Conservation (phyloP, 345 rosid genomes). For the Mangifera indica region DNA sequence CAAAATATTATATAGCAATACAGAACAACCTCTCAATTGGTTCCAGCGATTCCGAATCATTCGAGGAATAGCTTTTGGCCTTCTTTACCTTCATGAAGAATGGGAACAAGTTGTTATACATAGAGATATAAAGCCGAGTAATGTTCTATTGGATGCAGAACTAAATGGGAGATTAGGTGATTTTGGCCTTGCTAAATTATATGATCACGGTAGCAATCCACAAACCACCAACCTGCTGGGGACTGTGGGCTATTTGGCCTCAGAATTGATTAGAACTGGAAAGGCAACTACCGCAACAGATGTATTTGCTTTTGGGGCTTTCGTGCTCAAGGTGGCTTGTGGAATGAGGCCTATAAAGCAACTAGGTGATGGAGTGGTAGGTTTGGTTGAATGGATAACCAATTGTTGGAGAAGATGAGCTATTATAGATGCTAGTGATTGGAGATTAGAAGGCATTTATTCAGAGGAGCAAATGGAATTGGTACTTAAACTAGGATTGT, state of each 20-base stretch:
- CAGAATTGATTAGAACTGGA: slow-evolving; percentile 42
- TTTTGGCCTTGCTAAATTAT: slow-evolving; percentile 33
- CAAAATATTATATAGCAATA: slow-evolving; percentile 28
- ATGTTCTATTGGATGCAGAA: slow-evolving; percentile 35
- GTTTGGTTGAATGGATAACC: slow-evolving; percentile 36
- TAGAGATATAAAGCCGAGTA: slow-evolving; percentile 55
- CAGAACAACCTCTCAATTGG: slow-evolving; percentile 37
- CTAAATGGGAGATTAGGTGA: slow-evolving; percentile 29
- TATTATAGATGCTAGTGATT: slow-evolving; percentile 31
- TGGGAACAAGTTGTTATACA: slow-evolving; percentile 56
- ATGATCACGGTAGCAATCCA: slow-evolving; percentile 29
- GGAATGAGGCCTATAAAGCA: slow-evolving; percentile 45
- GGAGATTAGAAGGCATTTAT: slow-evolving; percentile 25
- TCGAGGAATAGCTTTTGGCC: slow-evolving; percentile 49
- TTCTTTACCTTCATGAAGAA: slow-evolving; percentile 49
- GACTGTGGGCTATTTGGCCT: slow-evolving; percentile 51
- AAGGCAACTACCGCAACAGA: slow-evolving; percentile 39
- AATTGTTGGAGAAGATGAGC: slow-evolving; percentile 28
- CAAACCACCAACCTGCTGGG: slow-evolving; percentile 42
- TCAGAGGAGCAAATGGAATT: slow-evolving; percentile 33
- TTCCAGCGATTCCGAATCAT: slow-evolving; percentile 36
- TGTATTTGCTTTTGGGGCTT: slow-evolving; percentile 46
- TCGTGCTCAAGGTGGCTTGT: slow-evolving; percentile 54
- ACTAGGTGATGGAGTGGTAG: slow-evolving; percentile 8
- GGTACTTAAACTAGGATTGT: slow-evolving; percentile 37